Evolutionary conservation across 2,329 filamentous ascomycete genomes (phyloP), one percentile per base, ranked within the genome.

Genomic region (Monosporascus cannonballus): DNA sequence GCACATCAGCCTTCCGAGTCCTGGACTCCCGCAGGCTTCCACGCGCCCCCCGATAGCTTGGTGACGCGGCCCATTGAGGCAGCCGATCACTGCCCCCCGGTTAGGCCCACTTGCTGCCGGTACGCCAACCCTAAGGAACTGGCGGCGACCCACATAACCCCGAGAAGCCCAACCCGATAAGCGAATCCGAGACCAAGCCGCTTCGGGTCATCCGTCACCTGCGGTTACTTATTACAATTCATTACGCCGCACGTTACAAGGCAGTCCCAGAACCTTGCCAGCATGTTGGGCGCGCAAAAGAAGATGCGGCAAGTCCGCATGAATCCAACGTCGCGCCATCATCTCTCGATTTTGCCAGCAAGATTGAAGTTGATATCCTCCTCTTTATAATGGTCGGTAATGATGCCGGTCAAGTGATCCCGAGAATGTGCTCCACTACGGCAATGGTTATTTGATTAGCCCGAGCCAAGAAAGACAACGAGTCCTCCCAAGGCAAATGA

Each of bases 371-470:
- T 83, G 51, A 87, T 81, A 61, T 91, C 87, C 64, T 90, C 86
- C 25, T 78, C 74, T 59, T 87, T 85, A 69, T 91, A 90, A 66
- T 91, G 87, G 64, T 91, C 87, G 42, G 80, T 81, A 42, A 90
- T 84, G 54, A 90, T 83, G 56, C 82, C 78, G 52, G 87, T 87
- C n/a, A 90, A 71, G 64, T 89, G 87, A 51, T 86, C 85, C 52
- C 83, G 83, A 20, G 62, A 64, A 49, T 72, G 68, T 20, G 70
- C 67, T 6, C 69, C 70, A 47, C 64, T 67, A 42, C 50, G 15
- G 27, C 36, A 22, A 37, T 14, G 34, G 18, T 47, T 44, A 51
- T 62, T 54, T 17, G 22, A 6, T 46, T 15, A 27, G 22, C 9
- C 9, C 22, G 11, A n/a, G 24, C 4, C 11, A 27, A 62, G 52